Evolutionary conservation across 768 basidiomycete species (phyloP), one percentile per base, ranked within the genome.

Genomic region (Lactarius tabidus): DNA sequence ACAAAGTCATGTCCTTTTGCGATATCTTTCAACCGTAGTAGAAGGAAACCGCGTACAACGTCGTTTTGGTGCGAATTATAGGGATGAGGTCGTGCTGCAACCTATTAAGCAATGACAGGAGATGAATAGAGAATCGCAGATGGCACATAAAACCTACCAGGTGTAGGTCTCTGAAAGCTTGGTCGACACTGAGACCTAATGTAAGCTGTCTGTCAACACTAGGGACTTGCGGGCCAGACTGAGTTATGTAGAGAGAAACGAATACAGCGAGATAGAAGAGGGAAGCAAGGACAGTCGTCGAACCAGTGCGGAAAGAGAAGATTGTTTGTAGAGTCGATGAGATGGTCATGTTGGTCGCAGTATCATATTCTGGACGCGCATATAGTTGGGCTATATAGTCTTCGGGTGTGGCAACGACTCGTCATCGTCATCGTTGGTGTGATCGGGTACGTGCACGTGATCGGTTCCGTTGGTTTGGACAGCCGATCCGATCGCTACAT

Each of bases 11-110:
- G 74, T 23, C 69, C 72, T 15, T 74, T 75, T 35, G 82, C 79
- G 29, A 88, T 77, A 4, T 77, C 73, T 43, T 74, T 68, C 17
- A 93, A 71, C 3, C 88, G 83, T 3, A 77, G 71, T 31, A 89
- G 76, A 36, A 94, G 75, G 72, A 86, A 87, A 0, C 74, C 71
- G 57, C 83, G 85, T 29, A 91, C 87, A 31, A 79, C 70, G 68
- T 90, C 87, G 71, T 93, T 94, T 20, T 85, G 82, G 75, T 86
- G 89, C 1, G 90, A 90, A 70, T 89, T 86, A 76, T 85, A 91
- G 0, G 91, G 85, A 74, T 90, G 91, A 0, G 91, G 92, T 31
- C 80, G 80, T 7, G 80, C 76, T 6, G 91, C 81, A 65, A 93
- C 85, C 87, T 83, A 64, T 26, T 33, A 57, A 10, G 23, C 10